A percentile compares a stretch with the other conserved stretches of the same genome.
Conservation (phyloP, 441 rosid species). For the Corymbia citriodora region DNA sequence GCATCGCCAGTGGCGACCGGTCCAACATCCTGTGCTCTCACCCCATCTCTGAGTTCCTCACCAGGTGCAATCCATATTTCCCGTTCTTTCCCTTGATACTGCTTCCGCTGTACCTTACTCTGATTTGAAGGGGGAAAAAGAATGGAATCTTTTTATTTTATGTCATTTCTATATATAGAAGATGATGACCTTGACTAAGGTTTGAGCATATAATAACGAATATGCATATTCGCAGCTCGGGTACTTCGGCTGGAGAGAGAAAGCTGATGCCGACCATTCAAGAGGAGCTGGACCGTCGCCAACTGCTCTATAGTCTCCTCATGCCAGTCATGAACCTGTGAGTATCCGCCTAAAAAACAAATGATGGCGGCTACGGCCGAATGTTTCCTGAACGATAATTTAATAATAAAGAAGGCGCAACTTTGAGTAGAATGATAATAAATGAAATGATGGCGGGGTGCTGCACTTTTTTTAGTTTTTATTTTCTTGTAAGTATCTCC, state of each 20-base stretch:
- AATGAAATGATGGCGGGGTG: background rate
- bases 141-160: background rate
- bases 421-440: no score
- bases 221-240: conserved; percentile 30
- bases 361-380: background rate
- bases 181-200: background rate
- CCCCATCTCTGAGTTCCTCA: conserved; percentile 66
- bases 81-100: background rate
- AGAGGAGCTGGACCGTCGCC: conserved; percentile 60
- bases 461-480: background rate
- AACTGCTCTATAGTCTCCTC: conserved; percentile 49
- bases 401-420: background rate
- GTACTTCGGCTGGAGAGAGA: conserved; percentile 76
- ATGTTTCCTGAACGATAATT: background rate
- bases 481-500: background rate
- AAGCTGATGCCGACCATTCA: conserved; percentile 69
- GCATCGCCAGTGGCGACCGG: conserved; percentile 64
- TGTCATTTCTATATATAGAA: background rate
- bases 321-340: conserved; percentile 75
- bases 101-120: background rate
- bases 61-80: conserved; percentile 31
- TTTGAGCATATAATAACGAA: background rate
- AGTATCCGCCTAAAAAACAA: conserved; percentile 9
- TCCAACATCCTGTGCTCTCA: conserved; percentile 55
- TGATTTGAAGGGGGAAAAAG: background rate